Base-by-base conservation (phyloP, 768 basidiomycete species). In the Glaciozyma martinii region DNA sequence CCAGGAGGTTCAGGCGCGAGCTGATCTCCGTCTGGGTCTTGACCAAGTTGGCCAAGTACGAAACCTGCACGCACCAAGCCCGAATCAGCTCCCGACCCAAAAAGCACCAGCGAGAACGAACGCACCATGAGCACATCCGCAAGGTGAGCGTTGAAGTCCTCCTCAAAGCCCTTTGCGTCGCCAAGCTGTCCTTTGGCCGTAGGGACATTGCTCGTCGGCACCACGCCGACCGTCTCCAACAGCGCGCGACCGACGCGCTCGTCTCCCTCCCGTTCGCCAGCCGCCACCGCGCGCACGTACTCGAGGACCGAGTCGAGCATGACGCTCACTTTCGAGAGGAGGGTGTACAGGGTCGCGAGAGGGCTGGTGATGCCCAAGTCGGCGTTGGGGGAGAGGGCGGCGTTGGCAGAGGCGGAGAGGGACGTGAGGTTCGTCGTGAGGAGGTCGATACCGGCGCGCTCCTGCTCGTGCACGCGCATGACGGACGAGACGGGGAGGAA, bases 401-500 rank as follows among this genome's bases (percentile, higher is more conserved):
- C 44, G 6, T 53, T 1, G 30, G 58, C 30, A 6, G 33, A 54
- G 40, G 57, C 37, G 29, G 64, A 23, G 55, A 66, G 46, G 42
- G 66, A 50, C 16, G 62, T 65, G 23, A 67, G 37, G 53, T 57
- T 60, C 21, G 27, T 33, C n/a, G 56, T 30, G 52, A 67, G 58
- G 47, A 70, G 64, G 89, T 76, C 76, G 93, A 92, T 79, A 52
- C 90, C 89, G 66, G 88, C 86, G 66, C 86, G 84, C 75, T 98
- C 93, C 42, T 86, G 81, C 53, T 88, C 85, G 71, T 86, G 84
- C 77, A 89, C 89, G 71, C 83, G 84, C 62, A 98, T 80, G 66
- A 88, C 84, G 65, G 89, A 86, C n/a, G 89, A 88, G 59, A 98
- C 84, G 43, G 94, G 93, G 33, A 89, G 81, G 77, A 98, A 98